phyloP scores from a whole-genome alignment of 163 green algal species.

The Scenedesmus sp. region DNA sequence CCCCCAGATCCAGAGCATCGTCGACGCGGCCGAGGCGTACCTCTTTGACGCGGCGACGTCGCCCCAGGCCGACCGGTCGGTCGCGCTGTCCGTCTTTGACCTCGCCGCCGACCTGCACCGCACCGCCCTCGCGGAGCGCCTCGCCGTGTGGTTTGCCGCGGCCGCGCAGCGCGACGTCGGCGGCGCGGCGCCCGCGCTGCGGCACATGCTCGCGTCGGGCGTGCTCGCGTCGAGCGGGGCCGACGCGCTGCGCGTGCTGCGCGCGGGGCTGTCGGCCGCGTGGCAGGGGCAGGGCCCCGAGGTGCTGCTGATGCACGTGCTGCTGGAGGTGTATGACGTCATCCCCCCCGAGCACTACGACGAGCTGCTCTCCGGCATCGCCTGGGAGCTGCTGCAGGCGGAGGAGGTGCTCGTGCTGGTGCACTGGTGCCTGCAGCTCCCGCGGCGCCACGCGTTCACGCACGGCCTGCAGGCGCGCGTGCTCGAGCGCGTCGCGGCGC shows the following conservation, averaged over 20 bases:
- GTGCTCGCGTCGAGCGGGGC: not conserved
- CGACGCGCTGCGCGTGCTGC: conserved; percentile 17
- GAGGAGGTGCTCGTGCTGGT: conserved; percentile 36
- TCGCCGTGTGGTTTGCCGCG: conserved; percentile 28
- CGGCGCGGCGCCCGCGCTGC: not conserved
- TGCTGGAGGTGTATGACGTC: conserved; percentile 25
- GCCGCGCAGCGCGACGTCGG: conserved; percentile 34
- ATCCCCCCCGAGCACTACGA: not conserved
- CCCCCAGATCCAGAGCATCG: conserved; percentile 18
- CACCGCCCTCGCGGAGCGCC: not conserved
- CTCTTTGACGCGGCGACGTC: conserved; percentile 6
- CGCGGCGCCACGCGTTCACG: conserved; percentile 13
- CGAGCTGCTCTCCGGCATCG: not conserved
- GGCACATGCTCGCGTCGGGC: conserved; percentile 28
- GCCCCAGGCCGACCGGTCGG: not conserved
- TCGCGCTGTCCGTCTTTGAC: conserved; percentile 16
- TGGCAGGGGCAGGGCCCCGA: conserved; percentile 42
- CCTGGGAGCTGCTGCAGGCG: conserved; percentile 11
- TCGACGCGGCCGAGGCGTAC: conserved; percentile 38
- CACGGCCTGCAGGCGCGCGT: conserved; percentile 15
- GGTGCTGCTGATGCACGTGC: conserved; percentile 36
- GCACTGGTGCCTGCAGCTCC: conserved; percentile 35
- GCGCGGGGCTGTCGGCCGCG: conserved; percentile 15
- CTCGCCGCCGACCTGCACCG: conserved; percentile 35
- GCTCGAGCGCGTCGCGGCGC: conserved; percentile 13